phyloP scores from a whole-genome alignment of 2,329 filamentous ascomycete species.

The Magnaporthiopsis rhizophila region DNA sequence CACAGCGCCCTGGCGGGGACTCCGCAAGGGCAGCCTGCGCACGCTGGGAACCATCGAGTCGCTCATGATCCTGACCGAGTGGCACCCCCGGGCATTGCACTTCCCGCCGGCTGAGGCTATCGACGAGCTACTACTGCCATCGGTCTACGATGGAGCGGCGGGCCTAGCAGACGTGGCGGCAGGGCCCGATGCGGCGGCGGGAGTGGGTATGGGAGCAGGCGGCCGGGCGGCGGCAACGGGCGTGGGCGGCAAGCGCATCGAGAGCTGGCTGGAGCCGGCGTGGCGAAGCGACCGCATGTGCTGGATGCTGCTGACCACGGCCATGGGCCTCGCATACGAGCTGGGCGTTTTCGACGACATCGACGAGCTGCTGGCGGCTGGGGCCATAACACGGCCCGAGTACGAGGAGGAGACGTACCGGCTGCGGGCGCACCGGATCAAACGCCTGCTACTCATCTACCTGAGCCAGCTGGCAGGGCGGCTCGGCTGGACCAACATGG shows the following conservation, averaged over 20 bases:
- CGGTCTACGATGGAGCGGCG: constrained; percentile 37
- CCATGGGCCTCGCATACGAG: constrained; percentile 83
- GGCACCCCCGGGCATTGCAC: constrained; percentile 90
- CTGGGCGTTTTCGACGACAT: constrained; percentile 92
- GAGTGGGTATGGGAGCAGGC: constrained; percentile 38
- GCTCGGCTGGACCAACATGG: constrained; percentile 88
- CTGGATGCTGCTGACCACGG: constrained; percentile 93
- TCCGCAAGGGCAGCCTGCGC: constrained; percentile 71
- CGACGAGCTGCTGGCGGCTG: constrained; percentile 57
- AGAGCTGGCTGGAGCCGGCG: constrained; percentile 93
- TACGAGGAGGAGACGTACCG: constrained; percentile 72
- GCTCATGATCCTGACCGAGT: constrained; percentile 88
- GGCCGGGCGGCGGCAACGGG: constrained; percentile 23
- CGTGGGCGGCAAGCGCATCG: constrained; percentile 77
- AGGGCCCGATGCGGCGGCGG: constrained; percentile 25
- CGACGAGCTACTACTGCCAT: constrained; percentile 59
- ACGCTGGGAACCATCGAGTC: constrained; percentile 93
- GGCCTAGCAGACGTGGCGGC: not conserved
- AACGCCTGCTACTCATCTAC: constrained; percentile 81
- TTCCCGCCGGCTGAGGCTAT: constrained; percentile 78
- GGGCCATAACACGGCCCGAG: constrained; percentile 52
- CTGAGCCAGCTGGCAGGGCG: constrained; percentile 89
- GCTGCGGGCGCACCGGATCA: constrained; percentile 71
- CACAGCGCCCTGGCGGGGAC: constrained; percentile 60
- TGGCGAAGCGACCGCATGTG: constrained; percentile 95